phyloP scores from a whole-genome alignment of 164 flowering plant genomes.

The Chimonanthus praecox region DNA sequence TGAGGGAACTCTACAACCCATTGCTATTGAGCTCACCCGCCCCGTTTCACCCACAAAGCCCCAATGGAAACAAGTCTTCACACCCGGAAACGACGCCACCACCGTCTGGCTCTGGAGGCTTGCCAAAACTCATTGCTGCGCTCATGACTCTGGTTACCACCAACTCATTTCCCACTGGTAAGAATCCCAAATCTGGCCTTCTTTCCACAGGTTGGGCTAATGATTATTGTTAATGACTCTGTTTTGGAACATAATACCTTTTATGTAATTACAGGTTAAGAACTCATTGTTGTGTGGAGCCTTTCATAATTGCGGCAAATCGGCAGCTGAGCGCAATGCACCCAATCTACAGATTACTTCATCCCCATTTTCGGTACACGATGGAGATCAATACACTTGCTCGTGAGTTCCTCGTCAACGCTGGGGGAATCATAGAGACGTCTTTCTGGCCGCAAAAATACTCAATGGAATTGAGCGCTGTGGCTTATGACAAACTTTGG shows the following conservation, averaged over 20 bases:
- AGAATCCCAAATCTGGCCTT: neutral
- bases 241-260: neutral
- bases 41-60: constrained; percentile 41
- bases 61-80: constrained; percentile 52
- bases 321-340: constrained; percentile 73
- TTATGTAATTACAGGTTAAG: constrained; percentile 43
- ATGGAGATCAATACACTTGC: constrained; percentile 80
- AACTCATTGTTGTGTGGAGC: constrained; percentile 60
- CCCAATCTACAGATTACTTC: constrained; percentile 57
- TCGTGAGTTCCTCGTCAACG: constrained; percentile 51
- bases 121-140: constrained; percentile 63
- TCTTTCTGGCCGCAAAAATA: constrained; percentile 49
- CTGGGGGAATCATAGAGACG: constrained; percentile 53
- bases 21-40: constrained; percentile 68
- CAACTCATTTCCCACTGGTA: constrained; percentile 80
- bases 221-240: neutral
- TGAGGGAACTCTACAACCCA: constrained; percentile 38
- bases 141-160: constrained; percentile 67
- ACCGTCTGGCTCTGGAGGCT: constrained; percentile 58
- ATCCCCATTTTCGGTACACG: constrained; percentile 73
- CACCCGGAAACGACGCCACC: constrained; percentile 46
- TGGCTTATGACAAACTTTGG: constrained; percentile 52
- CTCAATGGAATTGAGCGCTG: constrained; percentile 51
- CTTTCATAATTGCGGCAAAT: constrained; percentile 63
- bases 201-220: neutral